These are phyloP conservation scores for Mycena galopus DNA, from an alignment of 768 basidiomycete species.

Conservation along the genomic window DNA sequence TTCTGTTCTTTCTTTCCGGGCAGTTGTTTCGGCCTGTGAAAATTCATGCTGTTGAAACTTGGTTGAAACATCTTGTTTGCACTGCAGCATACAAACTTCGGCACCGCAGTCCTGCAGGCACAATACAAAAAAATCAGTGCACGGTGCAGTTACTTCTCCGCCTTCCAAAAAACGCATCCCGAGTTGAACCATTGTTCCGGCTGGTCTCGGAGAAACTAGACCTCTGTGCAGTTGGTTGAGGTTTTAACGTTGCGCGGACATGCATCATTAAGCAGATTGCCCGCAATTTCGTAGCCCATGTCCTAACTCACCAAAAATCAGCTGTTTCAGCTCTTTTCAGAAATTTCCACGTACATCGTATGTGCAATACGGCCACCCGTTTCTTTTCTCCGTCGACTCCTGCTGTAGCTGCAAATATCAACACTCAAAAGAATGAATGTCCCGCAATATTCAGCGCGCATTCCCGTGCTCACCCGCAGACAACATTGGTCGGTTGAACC, in stretches of 20 bases:
- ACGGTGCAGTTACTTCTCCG: too few species aligned
- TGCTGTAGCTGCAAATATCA: background rate
- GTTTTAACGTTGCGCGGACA: background rate
- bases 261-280: background rate
- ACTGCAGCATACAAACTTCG: too few species aligned
- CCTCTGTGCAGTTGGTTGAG: background rate
- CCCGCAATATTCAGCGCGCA: background rate
- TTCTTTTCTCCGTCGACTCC: background rate
- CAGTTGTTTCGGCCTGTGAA: too few species aligned
- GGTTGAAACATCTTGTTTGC: too few species aligned
- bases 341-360: background rate
- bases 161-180: too few species aligned
- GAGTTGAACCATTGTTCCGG: too few species aligned
- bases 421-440: background rate
- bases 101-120: too few species aligned
- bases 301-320: background rate
- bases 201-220: too few species aligned
- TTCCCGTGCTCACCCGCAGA: conserved; percentile 4
- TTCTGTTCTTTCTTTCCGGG: too few species aligned
- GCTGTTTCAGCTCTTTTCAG: background rate
- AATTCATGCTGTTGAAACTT: too few species aligned
- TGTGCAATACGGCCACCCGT: background rate
- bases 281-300: background rate
- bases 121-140: too few species aligned
- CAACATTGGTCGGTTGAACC: background rate